Evolutionary conservation across 192 early-diverging fungal species (phyloP), one percentile per base, ranked within the genome.

Genomic region (Podila horticola): DNA sequence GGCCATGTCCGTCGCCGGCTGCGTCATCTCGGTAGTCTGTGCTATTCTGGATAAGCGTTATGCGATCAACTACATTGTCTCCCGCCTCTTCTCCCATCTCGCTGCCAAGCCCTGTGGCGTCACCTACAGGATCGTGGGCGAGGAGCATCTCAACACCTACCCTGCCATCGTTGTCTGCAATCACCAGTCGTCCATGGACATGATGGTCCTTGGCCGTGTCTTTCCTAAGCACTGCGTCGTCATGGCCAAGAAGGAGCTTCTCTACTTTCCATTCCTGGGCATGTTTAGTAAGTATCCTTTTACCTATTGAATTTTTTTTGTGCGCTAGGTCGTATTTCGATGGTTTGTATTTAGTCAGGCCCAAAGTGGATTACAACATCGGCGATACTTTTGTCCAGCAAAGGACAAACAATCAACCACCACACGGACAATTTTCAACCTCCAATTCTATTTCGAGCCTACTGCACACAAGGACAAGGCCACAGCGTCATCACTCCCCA

Each of bases 101-200:
- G 85, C 85, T 4, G 75, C 88, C 45, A 75, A 74, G 31, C 71
- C 91, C 31, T 84, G 89, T 38, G 92, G 90, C 33, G 74, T 96
- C 69, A 75, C 86, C 0, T 87, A 89, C 62, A 88, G 83, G 48
- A 82, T 95, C 15, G 88, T 90, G 29, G 88, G 89, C 28, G 84
- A 88, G 64, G 88, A 92, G 60, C 83, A 92, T 60, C 66, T 93
- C 48, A 74, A 87, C 26, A 81, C 72, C 28, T 60, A 84, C n/a
- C 93, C 95, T 7, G 91, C 89, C 57, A 85, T 96, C 20, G 86
- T 90, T 52, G 87, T 96, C 24, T 90, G 90, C 63, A 97, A 97
- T 79, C 96, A 97, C 76, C 96, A 97, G 73, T 91, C 89, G 61
- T 87, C 90, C 45, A 76, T 96, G 71, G 96, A 97, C 82, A 79